Evolutionary conservation across 2,329 filamentous ascomycete species (phyloP).

Genomic region (Biscogniauxia marginata): DNA sequence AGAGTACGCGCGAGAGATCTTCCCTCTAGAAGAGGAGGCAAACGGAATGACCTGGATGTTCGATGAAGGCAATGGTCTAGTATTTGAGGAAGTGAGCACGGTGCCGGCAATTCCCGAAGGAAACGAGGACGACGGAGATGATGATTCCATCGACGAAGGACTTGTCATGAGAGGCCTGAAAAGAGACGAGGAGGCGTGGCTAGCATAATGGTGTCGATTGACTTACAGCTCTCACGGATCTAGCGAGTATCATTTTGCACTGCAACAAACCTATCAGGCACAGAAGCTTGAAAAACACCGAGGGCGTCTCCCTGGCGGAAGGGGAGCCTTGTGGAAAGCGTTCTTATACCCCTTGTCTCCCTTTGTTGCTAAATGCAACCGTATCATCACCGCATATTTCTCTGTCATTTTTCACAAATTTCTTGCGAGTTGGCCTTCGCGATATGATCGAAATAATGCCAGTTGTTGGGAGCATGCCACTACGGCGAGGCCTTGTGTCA

Average conservation of each 20-base stretch:
- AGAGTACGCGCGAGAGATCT: constrained; percentile 92
- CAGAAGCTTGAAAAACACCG: background rate
- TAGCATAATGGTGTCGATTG: constrained; percentile 39
- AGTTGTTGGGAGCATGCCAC: too few relatives aligned
- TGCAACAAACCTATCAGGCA: background rate
- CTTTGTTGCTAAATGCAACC: too few relatives aligned
- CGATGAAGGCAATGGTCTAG: constrained; percentile 47
- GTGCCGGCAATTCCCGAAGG: constrained; percentile 45
- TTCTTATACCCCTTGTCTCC: too few relatives aligned
- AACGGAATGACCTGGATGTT: constrained; percentile 95
- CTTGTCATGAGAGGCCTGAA: constrained; percentile 57
- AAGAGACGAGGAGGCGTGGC: constrained; percentile 59
- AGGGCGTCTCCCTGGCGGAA: background rate
- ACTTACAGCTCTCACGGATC: background rate
- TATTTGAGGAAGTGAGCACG: constrained; percentile 33
- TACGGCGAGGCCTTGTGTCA: too few relatives aligned
- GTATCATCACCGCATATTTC: too few relatives aligned
- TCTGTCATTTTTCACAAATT: too few relatives aligned
- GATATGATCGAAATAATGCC: too few relatives aligned
- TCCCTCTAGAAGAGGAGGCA: constrained; percentile 89
- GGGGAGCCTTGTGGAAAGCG: too few relatives aligned
- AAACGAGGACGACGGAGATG: constrained; percentile 42
- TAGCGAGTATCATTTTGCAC: background rate
- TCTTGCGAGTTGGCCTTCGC: too few relatives aligned
- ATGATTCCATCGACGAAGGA: constrained; percentile 57